Base-by-base conservation (phyloP, 495 filamentous ascomycete species). In the Friedmanniomyces simplex region DNA sequence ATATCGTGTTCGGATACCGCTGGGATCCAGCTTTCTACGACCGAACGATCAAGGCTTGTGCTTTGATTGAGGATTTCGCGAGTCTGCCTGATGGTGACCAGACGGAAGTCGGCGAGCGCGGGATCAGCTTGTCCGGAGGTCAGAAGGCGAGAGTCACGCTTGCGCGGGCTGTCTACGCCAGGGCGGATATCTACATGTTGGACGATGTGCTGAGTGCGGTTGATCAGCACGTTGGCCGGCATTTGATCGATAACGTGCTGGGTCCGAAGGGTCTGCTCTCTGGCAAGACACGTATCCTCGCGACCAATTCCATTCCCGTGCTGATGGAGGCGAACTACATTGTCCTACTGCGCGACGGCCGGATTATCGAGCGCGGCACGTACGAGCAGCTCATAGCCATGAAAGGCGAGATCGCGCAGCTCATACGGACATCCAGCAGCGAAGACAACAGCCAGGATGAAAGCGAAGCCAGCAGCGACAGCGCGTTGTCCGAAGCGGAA, bases 11-110 rank as follows among this genome's bases (percentile, higher is more conserved):
- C 66, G 94, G 94, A 5, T 88, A 97, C 72, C 83, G 89, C 41
- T 97, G 87, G 77, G 91, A 99, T 72, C 87, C 93, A 2, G 74
- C 80, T 48, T 99, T 99, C 73, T 99, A 99, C 69, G 88, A 96
- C 46, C 82, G 83, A 55, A 96, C 94, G 1, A 78, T 99, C 3
- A 87, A 94, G 69, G 94, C 94, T 21, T 99, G 94, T 66, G 94
- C 94, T 54, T 74, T 99, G 30, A 63, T 83, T 1, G 90, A 96
- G 63, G 94, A 99, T 67, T 95, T 99, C 71, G 82, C 84, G 48
- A 86, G 85, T 58, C 78, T 99, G 26, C 94, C 94, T 5, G 94
- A 99, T 69, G 93, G 94, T 16, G 94, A 99, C 66, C 86, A 91
- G 66, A 99, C 94, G 0, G 84, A 96, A 67, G 94, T 99, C 54